Percentiles rank a stretch among this genome's conserved stretches.
phyloP scores from a whole-genome alignment of 2,329 filamentous ascomycete species.

The Penicillium freii region DNA sequence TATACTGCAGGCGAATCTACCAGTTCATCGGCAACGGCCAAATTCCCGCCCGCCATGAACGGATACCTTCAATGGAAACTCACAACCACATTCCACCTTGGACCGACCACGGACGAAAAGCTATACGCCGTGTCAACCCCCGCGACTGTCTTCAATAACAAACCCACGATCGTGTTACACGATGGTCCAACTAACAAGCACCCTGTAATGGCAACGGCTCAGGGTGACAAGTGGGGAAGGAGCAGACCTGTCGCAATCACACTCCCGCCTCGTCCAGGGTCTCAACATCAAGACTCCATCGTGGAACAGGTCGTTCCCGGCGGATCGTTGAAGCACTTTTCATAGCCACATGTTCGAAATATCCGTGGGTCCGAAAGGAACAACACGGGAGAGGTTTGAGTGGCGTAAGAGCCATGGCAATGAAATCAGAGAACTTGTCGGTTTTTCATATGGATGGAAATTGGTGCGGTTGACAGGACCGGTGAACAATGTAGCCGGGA shows the following conservation, averaged over 20 bases:
- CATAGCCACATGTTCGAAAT: constrained; percentile 3
- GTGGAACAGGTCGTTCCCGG: not conserved
- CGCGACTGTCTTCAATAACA: constrained; percentile 6
- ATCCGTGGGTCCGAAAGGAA: not conserved
- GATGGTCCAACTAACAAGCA: constrained; percentile 14
- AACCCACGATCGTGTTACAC: constrained; percentile 9
- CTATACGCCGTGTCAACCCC: constrained; percentile 9
- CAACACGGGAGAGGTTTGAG: constrained; percentile 5
- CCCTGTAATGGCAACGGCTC: constrained; percentile 9
- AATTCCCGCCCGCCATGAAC: constrained; percentile 14
- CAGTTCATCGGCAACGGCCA: constrained; percentile 1
- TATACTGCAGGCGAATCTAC: not conserved
- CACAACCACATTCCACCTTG: constrained; percentile 15
- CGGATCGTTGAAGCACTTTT: not conserved
- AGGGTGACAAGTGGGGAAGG: constrained; percentile 13
- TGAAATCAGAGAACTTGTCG: constrained; percentile 15
- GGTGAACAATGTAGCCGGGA: not conserved
- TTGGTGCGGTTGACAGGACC: constrained; percentile 10
- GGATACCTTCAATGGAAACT: constrained; percentile 16
- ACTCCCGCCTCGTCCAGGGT: not conserved
- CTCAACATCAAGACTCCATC: not conserved
- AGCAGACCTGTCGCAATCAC: constrained; percentile 2
- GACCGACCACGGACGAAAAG: constrained; percentile 13
- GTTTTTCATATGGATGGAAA: constrained; percentile 11
- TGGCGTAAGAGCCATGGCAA: constrained; percentile 14